Evolutionary conservation across 805 yeast genomes (phyloP), one percentile per base, ranked within the genome.

Genomic region (Candida caryicola): DNA sequence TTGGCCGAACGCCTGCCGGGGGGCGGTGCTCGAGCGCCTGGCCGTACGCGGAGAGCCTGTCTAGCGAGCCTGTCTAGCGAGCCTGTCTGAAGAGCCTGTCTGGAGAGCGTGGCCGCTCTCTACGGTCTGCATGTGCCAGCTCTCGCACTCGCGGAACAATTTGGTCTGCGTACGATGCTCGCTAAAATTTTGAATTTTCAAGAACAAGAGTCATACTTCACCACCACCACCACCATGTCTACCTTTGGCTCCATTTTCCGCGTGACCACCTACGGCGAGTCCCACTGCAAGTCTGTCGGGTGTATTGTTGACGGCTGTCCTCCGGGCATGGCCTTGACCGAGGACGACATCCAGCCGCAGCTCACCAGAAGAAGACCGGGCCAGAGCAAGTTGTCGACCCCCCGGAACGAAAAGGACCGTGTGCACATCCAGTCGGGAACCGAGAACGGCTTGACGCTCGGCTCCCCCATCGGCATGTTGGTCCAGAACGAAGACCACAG

Each of bases 281-380:
- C 96, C 6, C 99, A 93, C 70, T 93, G 99, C 71, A 85, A 81
- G 55, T 86, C 96, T 7, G 99, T 93, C 29, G 99, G 99, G 23
- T 93, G 98, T 67, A 93, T 93, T 45, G 96, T 93, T 28, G 99
- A 93, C 52, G 99, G 99, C 42, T 93, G 89, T 29, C 99, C 99
- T 21, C 97, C 99, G 19, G 96, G 96, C 23, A 73, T 93, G 77
- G 74, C 79, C 5, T 76, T 93, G 37, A 75, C 84, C 13, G 97
- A 87, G 63, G 79, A 69, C 4, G 98, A 93, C 57, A 77, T 93
- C 50, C 99, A 93, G 70, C 95, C 97, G 13, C 99, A 93, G 71
- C 69, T 93, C 52, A 82, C 95, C 16, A 81, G 99, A 69, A 84
- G 99, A 74, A 83, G 99, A 69, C 99, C 99, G 2, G 99, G 99